Evolutionary conservation across 352 stramenopile genomes (phyloP), one percentile per base, ranked within the genome.

Genomic region (Phytophthora foliorum): DNA sequence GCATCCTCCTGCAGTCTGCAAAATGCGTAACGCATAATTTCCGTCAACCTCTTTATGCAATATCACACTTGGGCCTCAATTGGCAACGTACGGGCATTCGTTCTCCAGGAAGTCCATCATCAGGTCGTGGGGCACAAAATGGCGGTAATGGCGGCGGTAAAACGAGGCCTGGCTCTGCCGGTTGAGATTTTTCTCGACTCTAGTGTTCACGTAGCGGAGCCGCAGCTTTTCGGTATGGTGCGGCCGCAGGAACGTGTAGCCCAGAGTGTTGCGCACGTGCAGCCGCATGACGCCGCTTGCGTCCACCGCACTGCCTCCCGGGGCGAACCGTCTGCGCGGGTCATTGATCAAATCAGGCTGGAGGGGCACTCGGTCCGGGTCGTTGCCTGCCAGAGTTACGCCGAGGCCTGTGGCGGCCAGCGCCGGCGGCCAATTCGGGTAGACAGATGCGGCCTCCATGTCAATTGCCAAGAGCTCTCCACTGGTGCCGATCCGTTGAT

Each of bases 361-460:
- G 6, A 93, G 62, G 5, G 84, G 80, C 14, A 93, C 69, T 6
- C 70, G 41, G 51, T 92, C 84, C 0, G 86, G 86, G 24, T 77
- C 71, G 9, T 46, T 55, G 22, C 69, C 66, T 19, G 78, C 79
- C 61, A 92, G 45, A 9, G 78, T 52, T n/a, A 82, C 82, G 6
- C 73, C 69, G n/a, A 92, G 68, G 19, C 86, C 86, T 41, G 67
- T 77, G 34, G 71, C 67, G 14, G 80, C 71, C 38, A 92, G 65
- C 63, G 82, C 74, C 2, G 84, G 81, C 63, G 75, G 69, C 59
- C 72, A 78, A 42, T 90, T 84, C 54, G 86, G 75, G 59, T 90
- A 91, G 46, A 82, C 67, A 14, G 56, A 32, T 27, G 78, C 84
- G 16, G 82, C 84, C 36, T 94, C 79, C 86, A 94, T 92, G 57